Percentiles rank a stretch among this genome's conserved stretches.
Evolutionary conservation across 768 basidiomycete genomes (phyloP).

Genomic region (Auriscalpium microsporum): DNA sequence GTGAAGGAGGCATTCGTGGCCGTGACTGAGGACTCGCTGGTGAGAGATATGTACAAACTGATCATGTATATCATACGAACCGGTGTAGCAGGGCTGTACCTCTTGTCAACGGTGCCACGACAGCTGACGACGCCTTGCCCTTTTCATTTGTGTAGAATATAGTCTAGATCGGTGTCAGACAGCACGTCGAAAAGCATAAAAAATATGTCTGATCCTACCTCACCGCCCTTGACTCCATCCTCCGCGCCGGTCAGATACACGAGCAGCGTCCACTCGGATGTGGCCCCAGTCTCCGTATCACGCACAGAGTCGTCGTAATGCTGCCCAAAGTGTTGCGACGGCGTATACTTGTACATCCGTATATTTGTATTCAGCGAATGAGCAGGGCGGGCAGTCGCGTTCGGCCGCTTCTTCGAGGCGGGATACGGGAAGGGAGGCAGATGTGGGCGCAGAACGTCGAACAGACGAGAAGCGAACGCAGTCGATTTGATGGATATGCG

Average conservation of each 20-base stretch:
- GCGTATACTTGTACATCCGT: slow-evolving; percentile 59
- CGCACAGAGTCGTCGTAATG: slow-evolving; percentile 71
- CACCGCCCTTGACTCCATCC: slow-evolving; percentile 67
- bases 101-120: slow-evolving; percentile 45
- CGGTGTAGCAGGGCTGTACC: slow-evolving; percentile 62
- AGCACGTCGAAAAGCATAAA: background rate
- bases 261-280: slow-evolving; percentile 72
- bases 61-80: slow-evolving; percentile 22
- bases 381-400: slow-evolving; percentile 28
- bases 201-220: slow-evolving; percentile 29
- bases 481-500: slow-evolving; percentile 52
- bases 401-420: slow-evolving; percentile 21
- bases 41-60: background rate
- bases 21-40: slow-evolving; percentile 40
- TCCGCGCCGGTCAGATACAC: slow-evolving; percentile 65
- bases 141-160: slow-evolving; percentile 56
- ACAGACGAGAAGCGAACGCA: slow-evolving; percentile 49
- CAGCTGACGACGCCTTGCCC: slow-evolving; percentile 38
- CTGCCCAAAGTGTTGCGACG: slow-evolving; percentile 59
- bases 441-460: slow-evolving; percentile 43
- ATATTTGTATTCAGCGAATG: slow-evolving; percentile 70
- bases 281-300: slow-evolving; percentile 48
- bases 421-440: slow-evolving; percentile 46
- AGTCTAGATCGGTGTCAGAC: slow-evolving; percentile 35
- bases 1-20: slow-evolving; percentile 63